Conservation (phyloP, 768 basidiomycete genomes). For the Macrolepiota dolichaula region DNA sequence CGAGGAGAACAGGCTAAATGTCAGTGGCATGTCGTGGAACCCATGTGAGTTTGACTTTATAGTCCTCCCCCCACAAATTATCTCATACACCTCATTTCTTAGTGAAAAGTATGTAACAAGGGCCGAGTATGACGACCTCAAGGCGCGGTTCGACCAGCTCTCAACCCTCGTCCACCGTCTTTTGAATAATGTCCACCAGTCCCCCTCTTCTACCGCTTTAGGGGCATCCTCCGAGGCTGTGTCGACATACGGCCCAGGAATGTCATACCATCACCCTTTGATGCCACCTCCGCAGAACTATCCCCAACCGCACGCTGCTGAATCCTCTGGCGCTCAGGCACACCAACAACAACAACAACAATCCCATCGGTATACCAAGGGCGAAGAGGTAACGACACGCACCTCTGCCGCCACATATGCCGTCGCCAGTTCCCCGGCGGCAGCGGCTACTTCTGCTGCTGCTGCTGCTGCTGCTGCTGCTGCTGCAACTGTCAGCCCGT, state of each 20-base stretch:
- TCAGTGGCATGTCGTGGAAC: slow-evolving; percentile 81
- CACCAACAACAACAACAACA: too few species aligned
- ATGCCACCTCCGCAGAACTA: slow-evolving; percentile 30
- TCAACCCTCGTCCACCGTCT: slow-evolving; percentile 52
- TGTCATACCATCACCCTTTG: slow-evolving; percentile 31
- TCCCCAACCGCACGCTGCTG: slow-evolving; percentile 19
- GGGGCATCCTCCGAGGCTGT: slow-evolving; percentile 31
- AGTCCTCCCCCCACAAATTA: slow-evolving; percentile 7
- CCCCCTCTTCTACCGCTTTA: slow-evolving; percentile 22
- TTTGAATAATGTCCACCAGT: slow-evolving; percentile 18
- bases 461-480: too few species aligned
- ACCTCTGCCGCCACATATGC: slow-evolving; percentile 16
- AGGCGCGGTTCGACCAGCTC: slow-evolving; percentile 58
- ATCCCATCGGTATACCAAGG: slow-evolving; percentile 23
- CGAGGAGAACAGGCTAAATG: slow-evolving; percentile 80
- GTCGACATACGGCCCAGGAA: slow-evolving; percentile 20
- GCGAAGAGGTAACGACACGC: slow-evolving; percentile 18
- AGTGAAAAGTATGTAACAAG: slow-evolving; percentile 83
- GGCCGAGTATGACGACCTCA: slow-evolving; percentile 74
- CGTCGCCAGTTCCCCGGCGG: slow-evolving; percentile 22
- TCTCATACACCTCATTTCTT: slow-evolving; percentile 17
- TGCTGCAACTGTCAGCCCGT: slow-evolving; percentile 21
- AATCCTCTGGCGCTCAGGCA: slow-evolving; percentile 20
- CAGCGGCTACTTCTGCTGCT: too few species aligned
- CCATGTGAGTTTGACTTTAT: slow-evolving; percentile 54